A percentile compares a stretch with the other conserved stretches of the same genome.
Evolutionary conservation across 164 flowering plant genomes (phyloP).

Genomic region (Vitis rotundifolia): DNA sequence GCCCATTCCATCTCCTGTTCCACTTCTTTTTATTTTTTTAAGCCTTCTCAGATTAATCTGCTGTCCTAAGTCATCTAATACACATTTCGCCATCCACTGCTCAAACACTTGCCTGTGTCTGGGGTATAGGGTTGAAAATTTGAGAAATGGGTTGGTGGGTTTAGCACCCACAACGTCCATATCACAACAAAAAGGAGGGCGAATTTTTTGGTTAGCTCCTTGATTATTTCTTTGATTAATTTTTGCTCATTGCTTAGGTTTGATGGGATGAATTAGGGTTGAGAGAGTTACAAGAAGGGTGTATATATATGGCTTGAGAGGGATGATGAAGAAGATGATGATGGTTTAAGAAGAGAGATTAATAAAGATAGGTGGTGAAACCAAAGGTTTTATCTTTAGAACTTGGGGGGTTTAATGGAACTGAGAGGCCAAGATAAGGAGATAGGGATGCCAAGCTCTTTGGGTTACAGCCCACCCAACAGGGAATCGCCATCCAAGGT

Average conservation of each 20-base stretch:
- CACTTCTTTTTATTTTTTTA: constrained; percentile 2
- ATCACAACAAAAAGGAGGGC: constrained; percentile 10
- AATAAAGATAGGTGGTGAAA: not conserved
- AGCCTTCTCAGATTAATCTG: not conserved
- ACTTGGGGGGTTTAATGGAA: constrained; percentile 27
- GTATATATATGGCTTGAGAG: not conserved
- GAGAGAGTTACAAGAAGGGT: not conserved
- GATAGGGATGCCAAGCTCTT: constrained; percentile 33
- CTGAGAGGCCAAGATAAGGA: constrained; percentile 34
- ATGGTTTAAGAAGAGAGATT: not conserved
- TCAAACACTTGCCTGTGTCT: constrained; percentile 17
- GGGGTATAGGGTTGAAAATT: constrained; percentile 18
- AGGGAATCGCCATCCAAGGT: constrained; percentile 26
- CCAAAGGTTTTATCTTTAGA: not conserved
- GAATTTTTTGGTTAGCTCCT: constrained; percentile 15
- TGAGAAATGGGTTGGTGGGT: constrained; percentile 35
- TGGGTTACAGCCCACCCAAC: constrained; percentile 25
- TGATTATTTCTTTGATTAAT: constrained; percentile 25
- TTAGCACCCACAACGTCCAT: constrained; percentile 28
- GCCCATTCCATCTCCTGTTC: constrained; percentile 16
- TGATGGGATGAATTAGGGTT: constrained; percentile 15
- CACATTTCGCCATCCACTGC: constrained; percentile 3
- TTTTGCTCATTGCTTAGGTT: not conserved
- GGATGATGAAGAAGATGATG: constrained; percentile 7
- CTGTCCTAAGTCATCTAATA: not conserved